Evolutionary conservation across 768 basidiomycete genomes (phyloP).

Genomic region (Podaxis sp.): DNA sequence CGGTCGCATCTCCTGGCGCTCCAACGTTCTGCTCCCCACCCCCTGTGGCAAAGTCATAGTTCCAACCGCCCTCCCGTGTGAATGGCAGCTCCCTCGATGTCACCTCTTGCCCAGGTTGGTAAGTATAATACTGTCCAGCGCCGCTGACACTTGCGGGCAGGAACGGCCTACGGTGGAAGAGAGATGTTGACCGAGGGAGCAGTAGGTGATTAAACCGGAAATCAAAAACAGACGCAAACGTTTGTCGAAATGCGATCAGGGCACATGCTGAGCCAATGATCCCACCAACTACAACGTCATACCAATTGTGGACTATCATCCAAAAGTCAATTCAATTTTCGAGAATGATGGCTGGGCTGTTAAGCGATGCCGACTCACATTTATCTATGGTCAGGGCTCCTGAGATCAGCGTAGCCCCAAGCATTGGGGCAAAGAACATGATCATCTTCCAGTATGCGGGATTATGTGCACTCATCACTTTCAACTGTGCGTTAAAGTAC

Average conservation of each 20-base stretch:
- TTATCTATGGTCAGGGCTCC: constrained; percentile 58
- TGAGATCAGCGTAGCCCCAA: constrained; percentile 56
- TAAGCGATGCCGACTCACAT: constrained; percentile 32
- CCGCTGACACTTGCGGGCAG: constrained; percentile 20
- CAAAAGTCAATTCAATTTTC: constrained; percentile 21
- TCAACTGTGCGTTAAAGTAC: constrained; percentile 56
- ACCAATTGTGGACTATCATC: constrained; percentile 50
- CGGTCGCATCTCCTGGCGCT: constrained; percentile 45
- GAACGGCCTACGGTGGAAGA: constrained; percentile 38
- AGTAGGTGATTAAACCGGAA: constrained; percentile 60
- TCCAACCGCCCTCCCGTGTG: constrained; percentile 48
- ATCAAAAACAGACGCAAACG: constrained; percentile 55
- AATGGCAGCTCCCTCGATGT: constrained; percentile 36
- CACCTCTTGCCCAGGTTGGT: constrained; percentile 29
- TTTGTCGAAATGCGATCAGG: constrained; percentile 53
- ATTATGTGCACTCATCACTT: constrained; percentile 58
- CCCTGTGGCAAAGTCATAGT: constrained; percentile 25
- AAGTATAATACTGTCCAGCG: constrained; percentile 33
- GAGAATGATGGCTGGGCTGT: neutral
- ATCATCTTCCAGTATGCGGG: constrained; percentile 67
- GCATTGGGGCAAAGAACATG: constrained; percentile 53
- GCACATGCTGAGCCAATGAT: constrained; percentile 49
- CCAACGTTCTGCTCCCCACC: constrained; percentile 35
- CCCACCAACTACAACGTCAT: constrained; percentile 54
- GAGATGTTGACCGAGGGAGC: constrained; percentile 48